Evolutionary conservation across 2,329 filamentous ascomycete species (phyloP).

Genomic region (Esteya vermicola): DNA sequence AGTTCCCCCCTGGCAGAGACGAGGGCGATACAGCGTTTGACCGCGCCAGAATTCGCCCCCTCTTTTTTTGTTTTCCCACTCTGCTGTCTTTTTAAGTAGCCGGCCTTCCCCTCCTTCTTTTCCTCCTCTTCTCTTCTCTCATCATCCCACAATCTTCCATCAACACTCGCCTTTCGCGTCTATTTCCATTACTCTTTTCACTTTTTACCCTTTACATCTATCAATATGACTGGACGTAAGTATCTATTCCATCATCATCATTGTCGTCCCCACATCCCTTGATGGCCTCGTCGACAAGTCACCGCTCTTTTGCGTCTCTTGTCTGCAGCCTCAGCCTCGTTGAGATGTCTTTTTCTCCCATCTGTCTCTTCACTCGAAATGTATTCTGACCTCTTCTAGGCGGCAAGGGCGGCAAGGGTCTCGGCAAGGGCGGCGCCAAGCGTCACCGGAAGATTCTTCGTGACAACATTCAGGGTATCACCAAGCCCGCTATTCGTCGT

Average conservation of each 20-base stretch:
- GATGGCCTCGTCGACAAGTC: too few relatives aligned
- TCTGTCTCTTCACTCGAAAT: slow-evolving; percentile 8
- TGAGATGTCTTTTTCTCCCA: too few relatives aligned
- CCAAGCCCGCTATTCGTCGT: slow-evolving; percentile 96
- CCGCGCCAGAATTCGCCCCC: background rate
- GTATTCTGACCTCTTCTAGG: slow-evolving; percentile 32
- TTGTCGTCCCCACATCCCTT: background rate
- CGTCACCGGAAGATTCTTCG: slow-evolving; percentile 98
- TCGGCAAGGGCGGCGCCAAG: slow-evolving; percentile 97
- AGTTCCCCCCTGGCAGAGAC: too few relatives aligned
- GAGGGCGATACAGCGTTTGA: too few relatives aligned
- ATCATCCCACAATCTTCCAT: slow-evolving; percentile 12
- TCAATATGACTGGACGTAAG: slow-evolving; percentile 18
- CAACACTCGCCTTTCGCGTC: slow-evolving; percentile 12
- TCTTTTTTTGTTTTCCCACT: background rate
- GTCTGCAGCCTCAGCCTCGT: slow-evolving; percentile 1
- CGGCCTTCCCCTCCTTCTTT: slow-evolving; percentile 1
- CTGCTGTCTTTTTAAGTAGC: slow-evolving; percentile 6
- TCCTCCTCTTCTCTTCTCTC: slow-evolving; percentile 2
- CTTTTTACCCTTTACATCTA: slow-evolving; percentile 18
- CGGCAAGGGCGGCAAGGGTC: slow-evolving; percentile 93
- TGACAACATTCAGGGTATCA: slow-evolving; percentile 99
- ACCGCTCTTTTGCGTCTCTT: background rate
- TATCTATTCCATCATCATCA: background rate
- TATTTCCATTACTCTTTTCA: slow-evolving; percentile 16